phyloP scores from a whole-genome alignment of 2,329 filamentous ascomycete genomes.

The Colletotrichum sp. region DNA sequence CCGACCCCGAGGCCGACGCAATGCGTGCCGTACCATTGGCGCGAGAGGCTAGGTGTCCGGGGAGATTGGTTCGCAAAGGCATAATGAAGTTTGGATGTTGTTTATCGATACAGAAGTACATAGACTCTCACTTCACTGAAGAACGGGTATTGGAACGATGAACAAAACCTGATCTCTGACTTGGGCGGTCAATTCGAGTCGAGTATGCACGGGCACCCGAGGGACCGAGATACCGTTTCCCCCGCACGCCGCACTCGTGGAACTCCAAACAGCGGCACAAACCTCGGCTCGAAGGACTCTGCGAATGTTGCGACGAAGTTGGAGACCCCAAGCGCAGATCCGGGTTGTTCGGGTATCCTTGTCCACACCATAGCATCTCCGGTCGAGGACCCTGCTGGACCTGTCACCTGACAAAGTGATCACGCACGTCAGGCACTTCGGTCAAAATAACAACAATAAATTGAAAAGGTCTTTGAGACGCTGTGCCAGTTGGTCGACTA shows the following conservation, averaged over 20 bases:
- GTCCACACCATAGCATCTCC: neutral
- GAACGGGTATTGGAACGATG: neutral
- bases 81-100: neutral
- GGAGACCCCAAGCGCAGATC: neutral
- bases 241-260: neutral
- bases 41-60: neutral
- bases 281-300: neutral
- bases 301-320: neutral
- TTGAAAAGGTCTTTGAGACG: neutral
- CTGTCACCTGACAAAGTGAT: neutral
- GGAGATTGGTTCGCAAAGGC: neutral
- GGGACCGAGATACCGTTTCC: neutral
- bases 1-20: slow-evolving; percentile 33
- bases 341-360: neutral
- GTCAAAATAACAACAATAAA: neutral
- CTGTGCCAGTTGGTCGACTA: neutral
- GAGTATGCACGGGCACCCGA: neutral
- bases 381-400: neutral
- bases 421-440: neutral
- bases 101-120: neutral
- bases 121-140: neutral
- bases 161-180: neutral
- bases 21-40: slow-evolving; percentile 23
- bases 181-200: neutral
- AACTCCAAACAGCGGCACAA: neutral